Base-by-base conservation (phyloP, 2,329 filamentous ascomycete genomes). In the Claviceps monticola region DNA sequence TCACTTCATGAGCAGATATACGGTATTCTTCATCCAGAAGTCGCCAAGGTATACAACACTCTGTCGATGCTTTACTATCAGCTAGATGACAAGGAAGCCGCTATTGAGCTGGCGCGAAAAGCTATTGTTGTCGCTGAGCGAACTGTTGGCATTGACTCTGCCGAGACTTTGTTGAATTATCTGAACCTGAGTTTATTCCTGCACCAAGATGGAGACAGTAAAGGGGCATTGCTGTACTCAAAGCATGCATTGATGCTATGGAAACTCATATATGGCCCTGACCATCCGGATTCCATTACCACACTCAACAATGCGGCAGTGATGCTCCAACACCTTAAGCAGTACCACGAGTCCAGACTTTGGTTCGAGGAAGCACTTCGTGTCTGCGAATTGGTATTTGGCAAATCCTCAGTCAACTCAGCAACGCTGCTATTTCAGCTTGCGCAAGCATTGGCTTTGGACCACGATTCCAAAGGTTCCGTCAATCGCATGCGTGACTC, bases 1-100 rank as follows among this genome's bases (percentile, higher is more conserved):
- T 95, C 93, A 46, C 74, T 98, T 44, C 91, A 98, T 63, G 93
- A 98, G 74, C 93, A 98, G 68, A 97, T 98, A 59, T 98, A 98
- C 62, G 93, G 93, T 55, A 94, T 97, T 53, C 76, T 98, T 26
- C 93, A 98, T 65, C 90, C 93, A 1, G 93, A 98, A 70, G 91
- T 97, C 54, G 93, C 91, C 46, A 83, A 90, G 57, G 86, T 95
- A 29, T 98, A 98, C 74, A 91, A 95, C 69, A 89, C 86, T 50
- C 71, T 98, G 46, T 95, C 93, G 2, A 95, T 95, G 75, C 78
- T 97, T 51, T 96, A 96, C 72, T 97, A 94, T 69, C 87, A 94
- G 66, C 79, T 95, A n/a, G 93, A 97, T 51, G 93, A 98, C 73
- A 97, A 97, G 75, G 87, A 90, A 39, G 88, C 88, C 9, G 93